These are phyloP conservation scores for Kodamaea sp. DNA, from an alignment of 1,139 yeast genomes.

Conservation along the genomic window DNA sequence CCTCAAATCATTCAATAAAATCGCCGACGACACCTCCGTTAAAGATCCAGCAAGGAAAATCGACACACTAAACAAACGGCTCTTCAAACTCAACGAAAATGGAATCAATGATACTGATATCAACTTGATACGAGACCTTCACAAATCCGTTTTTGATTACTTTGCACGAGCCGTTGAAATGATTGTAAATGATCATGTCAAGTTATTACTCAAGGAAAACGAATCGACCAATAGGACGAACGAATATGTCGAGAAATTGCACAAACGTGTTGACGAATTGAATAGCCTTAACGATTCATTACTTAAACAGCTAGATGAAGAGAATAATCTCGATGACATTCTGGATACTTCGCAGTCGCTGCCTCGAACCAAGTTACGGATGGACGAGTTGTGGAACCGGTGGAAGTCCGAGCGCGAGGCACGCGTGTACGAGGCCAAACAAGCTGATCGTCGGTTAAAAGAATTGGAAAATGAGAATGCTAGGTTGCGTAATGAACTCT, in stretches of 20 bases:
- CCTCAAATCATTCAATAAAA: conserved; percentile 47
- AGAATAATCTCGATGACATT: conserved; percentile 5
- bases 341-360: conserved; percentile 11
- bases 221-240: conserved; percentile 13
- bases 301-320: conserved; percentile 18
- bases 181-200: conserved; percentile 53
- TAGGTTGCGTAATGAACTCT: conserved; percentile 27
- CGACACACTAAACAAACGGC: conserved; percentile 31
- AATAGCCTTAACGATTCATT: conserved; percentile 24
- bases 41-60: conserved; percentile 54
- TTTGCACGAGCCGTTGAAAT: conserved; percentile 58
- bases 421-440: conserved; percentile 55
- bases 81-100: conserved; percentile 12
- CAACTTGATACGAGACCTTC: conserved; percentile 39
- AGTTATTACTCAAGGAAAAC: conserved; percentile 37
- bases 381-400: conserved; percentile 58
- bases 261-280: conserved; percentile 30
- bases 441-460: conserved; percentile 48
- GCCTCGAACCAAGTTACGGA: conserved; percentile 45
- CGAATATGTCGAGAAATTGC: conserved; percentile 28
- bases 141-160: conserved; percentile 53
- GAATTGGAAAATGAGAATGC: conserved; percentile 57
- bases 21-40: conserved; percentile 57
- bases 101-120: conserved; percentile 22
- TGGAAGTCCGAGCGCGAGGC: conserved; percentile 75